A percentile compares a stretch with the other conserved stretches of the same genome.
Evolutionary conservation across 805 yeast species (phyloP).

Genomic region (Saccharomycopsis babjevae): DNA sequence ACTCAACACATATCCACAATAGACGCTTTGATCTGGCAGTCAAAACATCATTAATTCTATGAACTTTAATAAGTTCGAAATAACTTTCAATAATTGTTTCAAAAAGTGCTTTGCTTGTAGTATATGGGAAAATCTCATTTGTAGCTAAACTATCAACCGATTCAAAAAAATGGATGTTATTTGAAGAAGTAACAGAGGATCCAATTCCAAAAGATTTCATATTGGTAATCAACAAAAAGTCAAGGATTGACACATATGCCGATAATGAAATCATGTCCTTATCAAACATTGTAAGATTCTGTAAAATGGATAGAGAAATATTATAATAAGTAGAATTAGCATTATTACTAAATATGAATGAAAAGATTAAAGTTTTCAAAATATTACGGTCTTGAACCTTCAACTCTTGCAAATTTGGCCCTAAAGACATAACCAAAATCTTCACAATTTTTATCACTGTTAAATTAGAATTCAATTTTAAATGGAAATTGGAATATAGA

Average conservation of each 20-base stretch:
- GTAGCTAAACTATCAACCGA: slow-evolving; percentile 22
- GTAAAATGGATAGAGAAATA: slow-evolving; percentile 34
- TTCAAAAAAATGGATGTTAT: background rate
- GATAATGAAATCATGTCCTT: slow-evolving; percentile 25
- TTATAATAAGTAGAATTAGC: slow-evolving; percentile 21
- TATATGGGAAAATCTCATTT: slow-evolving; percentile 36
- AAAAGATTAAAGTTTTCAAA: slow-evolving; percentile 31
- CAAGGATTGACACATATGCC: slow-evolving; percentile 26
- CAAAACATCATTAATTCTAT: slow-evolving; percentile 37
- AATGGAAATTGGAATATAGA: slow-evolving; percentile 40
- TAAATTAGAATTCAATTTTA: slow-evolving; percentile 34
- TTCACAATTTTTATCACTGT: slow-evolving; percentile 36
- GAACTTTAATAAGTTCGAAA: slow-evolving; percentile 45
- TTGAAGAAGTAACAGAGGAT: background rate
- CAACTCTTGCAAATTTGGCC: slow-evolving; percentile 42
- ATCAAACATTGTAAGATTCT: slow-evolving; percentile 40
- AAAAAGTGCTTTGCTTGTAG: slow-evolving; percentile 32
- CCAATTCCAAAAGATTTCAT: slow-evolving; percentile 19
- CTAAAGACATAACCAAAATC: slow-evolving; percentile 39
- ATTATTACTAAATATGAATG: slow-evolving; percentile 25
- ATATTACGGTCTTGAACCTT: slow-evolving; percentile 23
- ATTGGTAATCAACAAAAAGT: slow-evolving; percentile 26
- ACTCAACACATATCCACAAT: slow-evolving; percentile 52
- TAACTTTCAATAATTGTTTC: slow-evolving; percentile 45
- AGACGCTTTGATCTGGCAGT: slow-evolving; percentile 37